Evolutionary conservation across 2,329 filamentous ascomycete species (phyloP).

Genomic region (Xylariaceae sp.): DNA sequence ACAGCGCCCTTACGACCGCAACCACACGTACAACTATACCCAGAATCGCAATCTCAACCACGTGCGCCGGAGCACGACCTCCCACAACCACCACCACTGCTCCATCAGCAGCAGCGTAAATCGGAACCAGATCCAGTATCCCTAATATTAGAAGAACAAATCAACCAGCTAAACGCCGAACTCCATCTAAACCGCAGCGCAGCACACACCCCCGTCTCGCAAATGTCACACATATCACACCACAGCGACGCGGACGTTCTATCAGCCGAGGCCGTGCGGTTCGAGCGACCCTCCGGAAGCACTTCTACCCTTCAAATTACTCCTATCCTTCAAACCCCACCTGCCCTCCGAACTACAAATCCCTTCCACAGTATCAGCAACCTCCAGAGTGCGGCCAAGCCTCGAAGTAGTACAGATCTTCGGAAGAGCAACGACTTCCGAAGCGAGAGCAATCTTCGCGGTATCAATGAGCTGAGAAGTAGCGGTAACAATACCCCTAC

Average conservation of each 20-base stretch:
- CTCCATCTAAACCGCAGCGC: conserved; percentile 23
- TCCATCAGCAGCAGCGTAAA: background rate
- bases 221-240: conserved; percentile 31
- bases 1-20: conserved; percentile 16
- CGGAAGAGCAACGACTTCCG: conserved; percentile 16
- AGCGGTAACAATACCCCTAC: conserved; percentile 41
- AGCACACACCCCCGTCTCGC: conserved; percentile 21
- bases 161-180: conserved; percentile 20
- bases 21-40: background rate
- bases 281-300: conserved; percentile 34
- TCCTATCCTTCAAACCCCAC: conserved; percentile 38
- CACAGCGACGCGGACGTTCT: conserved; percentile 43
- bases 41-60: background rate
- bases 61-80: background rate
- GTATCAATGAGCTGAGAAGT: conserved; percentile 1
- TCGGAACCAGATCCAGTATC: background rate
- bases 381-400: background rate
- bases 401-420: background rate
- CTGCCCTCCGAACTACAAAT: background rate
- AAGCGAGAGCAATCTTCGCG: conserved; percentile 26
- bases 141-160: conserved; percentile 19
- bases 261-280: conserved; percentile 53
- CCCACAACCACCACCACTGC: conserved; percentile 9
- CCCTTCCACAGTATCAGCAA: background rate
- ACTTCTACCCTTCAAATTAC: conserved; percentile 25